These are phyloP conservation scores for Boletus patriciae DNA, from an alignment of 768 basidiomycete species.

Conservation along the genomic window DNA sequence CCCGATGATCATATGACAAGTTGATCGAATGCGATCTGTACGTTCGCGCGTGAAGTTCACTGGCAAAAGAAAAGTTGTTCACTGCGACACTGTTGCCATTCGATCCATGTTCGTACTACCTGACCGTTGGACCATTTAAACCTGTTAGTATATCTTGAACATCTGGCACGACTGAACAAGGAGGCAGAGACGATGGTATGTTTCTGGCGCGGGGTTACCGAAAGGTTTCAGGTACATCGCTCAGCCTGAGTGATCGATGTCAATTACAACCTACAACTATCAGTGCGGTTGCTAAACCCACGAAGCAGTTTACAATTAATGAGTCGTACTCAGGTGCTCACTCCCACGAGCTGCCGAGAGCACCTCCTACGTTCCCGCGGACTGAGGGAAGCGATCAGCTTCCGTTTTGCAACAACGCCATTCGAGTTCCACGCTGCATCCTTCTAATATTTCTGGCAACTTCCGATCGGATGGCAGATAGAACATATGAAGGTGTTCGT, in stretches of 20 bases:
- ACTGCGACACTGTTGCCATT: too few relatives aligned
- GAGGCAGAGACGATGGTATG: slow-evolving; percentile 34
- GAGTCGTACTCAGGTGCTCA: not conserved
- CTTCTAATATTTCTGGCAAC: not conserved
- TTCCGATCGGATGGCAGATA: slow-evolving; percentile 8
- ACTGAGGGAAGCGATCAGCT: not conserved
- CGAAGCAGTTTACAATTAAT: not conserved
- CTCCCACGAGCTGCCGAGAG: not conserved
- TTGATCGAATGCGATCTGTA: too few relatives aligned
- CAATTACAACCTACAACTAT: not conserved
- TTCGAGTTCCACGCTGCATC: not conserved
- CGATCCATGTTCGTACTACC: too few relatives aligned
- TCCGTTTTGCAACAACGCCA: not conserved
- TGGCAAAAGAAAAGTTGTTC: too few relatives aligned
- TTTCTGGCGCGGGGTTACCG: slow-evolving; percentile 31
- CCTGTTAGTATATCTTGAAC: too few relatives aligned
- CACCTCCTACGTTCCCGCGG: not conserved
- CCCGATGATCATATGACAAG: too few relatives aligned
- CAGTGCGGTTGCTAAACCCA: not conserved
- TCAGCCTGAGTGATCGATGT: not conserved
- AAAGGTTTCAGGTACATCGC: slow-evolving; percentile 46
- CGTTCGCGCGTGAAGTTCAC: too few relatives aligned
- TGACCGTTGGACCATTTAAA: too few relatives aligned
- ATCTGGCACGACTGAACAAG: slow-evolving; percentile 41
- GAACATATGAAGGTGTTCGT: slow-evolving; percentile 1